Percentiles rank a stretch among this genome's conserved stretches.
Evolutionary conservation across 768 basidiomycete species (phyloP).

Genomic region (Naematelia encephala): DNA sequence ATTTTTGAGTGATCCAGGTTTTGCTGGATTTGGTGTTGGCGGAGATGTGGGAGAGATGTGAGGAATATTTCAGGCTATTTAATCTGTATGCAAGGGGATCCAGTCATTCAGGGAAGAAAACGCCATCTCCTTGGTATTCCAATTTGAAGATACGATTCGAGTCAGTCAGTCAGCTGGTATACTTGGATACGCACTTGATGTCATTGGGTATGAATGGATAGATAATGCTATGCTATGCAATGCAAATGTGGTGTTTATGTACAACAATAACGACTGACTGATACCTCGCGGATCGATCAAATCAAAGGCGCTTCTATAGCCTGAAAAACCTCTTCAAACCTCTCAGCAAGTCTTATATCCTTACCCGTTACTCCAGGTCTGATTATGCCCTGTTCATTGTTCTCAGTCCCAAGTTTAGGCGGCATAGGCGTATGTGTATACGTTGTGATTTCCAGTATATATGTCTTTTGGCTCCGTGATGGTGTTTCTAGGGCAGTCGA

Average conservation of each 20-base stretch:
- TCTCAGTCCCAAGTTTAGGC: no score
- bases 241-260: no score
- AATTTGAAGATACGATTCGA: no score
- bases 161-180: no score
- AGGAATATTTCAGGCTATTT: background rate
- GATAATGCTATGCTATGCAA: no score
- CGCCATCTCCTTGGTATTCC: no score
- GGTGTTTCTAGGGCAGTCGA: background rate
- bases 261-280: background rate
- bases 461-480: conserved; percentile 7
- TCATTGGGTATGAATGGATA: no score
- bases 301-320: background rate
- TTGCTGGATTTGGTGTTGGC: background rate
- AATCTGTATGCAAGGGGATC: background rate
- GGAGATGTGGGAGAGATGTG: background rate
- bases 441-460: conserved; percentile 32
- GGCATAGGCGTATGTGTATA: conserved; percentile 42
- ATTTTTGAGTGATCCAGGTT: no score
- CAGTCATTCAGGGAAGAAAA: no score
- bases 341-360: conserved; percentile 32
- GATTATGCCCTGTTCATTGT: conserved; percentile 16
- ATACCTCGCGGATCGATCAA: no score
- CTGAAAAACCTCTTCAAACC: conserved; percentile 15
- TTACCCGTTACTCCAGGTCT: conserved; percentile 37
- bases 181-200: no score